phyloP scores from a whole-genome alignment of 2,329 filamentous ascomycete species.

The Myriosclerotinia curreyana region DNA sequence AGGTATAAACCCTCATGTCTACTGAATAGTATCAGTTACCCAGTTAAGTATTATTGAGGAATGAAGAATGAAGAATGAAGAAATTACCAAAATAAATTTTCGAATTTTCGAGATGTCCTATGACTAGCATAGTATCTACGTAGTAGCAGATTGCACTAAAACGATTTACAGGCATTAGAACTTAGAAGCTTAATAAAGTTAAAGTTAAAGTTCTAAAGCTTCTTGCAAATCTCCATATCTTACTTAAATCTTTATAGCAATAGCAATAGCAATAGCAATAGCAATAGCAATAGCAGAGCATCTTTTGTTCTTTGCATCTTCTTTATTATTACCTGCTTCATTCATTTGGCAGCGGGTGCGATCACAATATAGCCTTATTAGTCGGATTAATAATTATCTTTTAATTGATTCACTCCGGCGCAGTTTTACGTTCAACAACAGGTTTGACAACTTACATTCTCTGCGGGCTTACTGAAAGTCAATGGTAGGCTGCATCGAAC shows the following conservation, averaged over 20 bases:
- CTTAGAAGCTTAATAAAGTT: constrained; percentile 1
- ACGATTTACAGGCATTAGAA: neutral
- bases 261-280: too few species aligned
- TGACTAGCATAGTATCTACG: too few species aligned
- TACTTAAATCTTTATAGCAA: too few species aligned
- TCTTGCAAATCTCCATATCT: neutral
- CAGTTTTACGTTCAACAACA: constrained; percentile 1
- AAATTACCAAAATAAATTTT: neutral
- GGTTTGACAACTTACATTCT: neutral
- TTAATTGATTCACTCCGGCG: too few species aligned
- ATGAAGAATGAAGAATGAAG: neutral
- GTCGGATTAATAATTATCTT: neutral
- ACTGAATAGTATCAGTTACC: too few species aligned
- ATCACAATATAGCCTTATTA: neutral
- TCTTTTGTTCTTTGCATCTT: constrained; percentile 1
- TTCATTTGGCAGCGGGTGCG: neutral
- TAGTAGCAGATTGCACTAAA: neutral
- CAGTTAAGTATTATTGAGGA: neutral
- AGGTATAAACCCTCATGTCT: neutral
- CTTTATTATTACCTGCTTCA: neutral
- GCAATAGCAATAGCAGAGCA: constrained; percentile 1
- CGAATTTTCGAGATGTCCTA: neutral
- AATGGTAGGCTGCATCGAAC: neutral
- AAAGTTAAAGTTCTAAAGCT: too few species aligned
- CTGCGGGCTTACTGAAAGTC: constrained; percentile 11